phyloP scores from a whole-genome alignment of 2,329 filamentous ascomycete genomes.

The Aspergillus alliaceus region DNA sequence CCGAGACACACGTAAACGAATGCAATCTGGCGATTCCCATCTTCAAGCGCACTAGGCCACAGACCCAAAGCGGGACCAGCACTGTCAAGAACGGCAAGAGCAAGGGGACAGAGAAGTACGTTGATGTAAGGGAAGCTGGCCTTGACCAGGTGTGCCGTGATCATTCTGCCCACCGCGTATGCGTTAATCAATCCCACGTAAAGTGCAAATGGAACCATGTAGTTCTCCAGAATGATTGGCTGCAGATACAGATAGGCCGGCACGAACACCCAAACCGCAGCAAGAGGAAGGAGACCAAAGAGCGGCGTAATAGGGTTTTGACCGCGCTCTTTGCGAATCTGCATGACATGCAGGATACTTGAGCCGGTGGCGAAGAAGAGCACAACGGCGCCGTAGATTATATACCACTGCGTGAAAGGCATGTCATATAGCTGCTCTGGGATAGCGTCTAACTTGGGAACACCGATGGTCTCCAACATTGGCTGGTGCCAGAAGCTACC shows the following conservation, averaged over 20 bases:
- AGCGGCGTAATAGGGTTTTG: conserved; percentile 67
- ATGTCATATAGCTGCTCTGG: conserved; percentile 73
- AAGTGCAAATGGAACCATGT: conserved; percentile 85
- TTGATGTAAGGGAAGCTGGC: conserved; percentile 88
- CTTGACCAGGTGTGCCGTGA: conserved; percentile 88
- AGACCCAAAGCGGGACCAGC: conserved; percentile 68
- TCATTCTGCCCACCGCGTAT: conserved; percentile 93
- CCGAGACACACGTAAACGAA: conserved; percentile 90
- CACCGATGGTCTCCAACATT: conserved; percentile 68
- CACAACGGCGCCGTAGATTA: conserved; percentile 79
- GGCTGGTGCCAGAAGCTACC: conserved; percentile 91
- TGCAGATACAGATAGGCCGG: conserved; percentile 79
- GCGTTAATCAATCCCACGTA: conserved; percentile 90
- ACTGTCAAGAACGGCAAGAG: conserved; percentile 76
- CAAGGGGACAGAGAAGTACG: conserved; percentile 75
- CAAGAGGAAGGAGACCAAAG: conserved; percentile 79
- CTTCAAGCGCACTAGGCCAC: conserved; percentile 72
- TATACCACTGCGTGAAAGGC: conserved; percentile 89
- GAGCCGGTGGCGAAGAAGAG: conserved; percentile 77
- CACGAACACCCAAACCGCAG: conserved; percentile 73
- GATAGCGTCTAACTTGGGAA: conserved; percentile 64
- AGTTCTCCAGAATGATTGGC: conserved; percentile 75
- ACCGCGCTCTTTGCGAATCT: conserved; percentile 71
- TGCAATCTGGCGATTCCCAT: conserved; percentile 81
- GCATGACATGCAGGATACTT: conserved; percentile 79